Percentiles rank a stretch among this genome's conserved stretches.
phyloP scores from a whole-genome alignment of 1,284 basidiomycete species.

The Malassezia nana region DNA sequence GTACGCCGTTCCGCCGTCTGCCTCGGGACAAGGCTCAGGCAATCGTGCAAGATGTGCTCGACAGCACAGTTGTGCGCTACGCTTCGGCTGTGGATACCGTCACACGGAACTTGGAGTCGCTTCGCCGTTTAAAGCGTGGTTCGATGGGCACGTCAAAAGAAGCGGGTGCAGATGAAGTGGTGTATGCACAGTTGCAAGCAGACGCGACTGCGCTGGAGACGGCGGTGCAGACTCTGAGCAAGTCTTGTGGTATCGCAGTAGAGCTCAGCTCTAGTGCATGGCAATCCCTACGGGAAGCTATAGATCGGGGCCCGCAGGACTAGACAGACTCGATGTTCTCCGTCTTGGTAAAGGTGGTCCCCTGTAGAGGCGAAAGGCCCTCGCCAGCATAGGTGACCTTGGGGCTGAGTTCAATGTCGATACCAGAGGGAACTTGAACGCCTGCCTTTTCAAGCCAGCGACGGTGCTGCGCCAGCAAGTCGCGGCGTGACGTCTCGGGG shows the following conservation, averaged over 20 bases:
- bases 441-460: slow-evolving; percentile 74
- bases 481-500: slow-evolving; percentile 75
- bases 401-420: slow-evolving; percentile 85
- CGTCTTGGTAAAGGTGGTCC: slow-evolving; percentile 58
- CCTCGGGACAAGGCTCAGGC: not conserved
- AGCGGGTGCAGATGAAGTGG: not conserved
- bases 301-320: not conserved
- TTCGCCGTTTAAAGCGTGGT: slow-evolving; percentile 36
- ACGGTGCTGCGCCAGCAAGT: slow-evolving; percentile 79
- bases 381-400: slow-evolving; percentile 82
- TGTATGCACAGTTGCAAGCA: slow-evolving; percentile 9
- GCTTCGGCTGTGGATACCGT: slow-evolving; percentile 28
- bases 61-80: slow-evolving; percentile 22
- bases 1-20: slow-evolving; percentile 15
- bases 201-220: slow-evolving; percentile 1
- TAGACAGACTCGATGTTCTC: slow-evolving; percentile 19
- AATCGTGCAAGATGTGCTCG: slow-evolving; percentile 20
- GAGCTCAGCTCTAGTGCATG: not conserved
- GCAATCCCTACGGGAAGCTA: not conserved
- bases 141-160: slow-evolving; percentile 6
- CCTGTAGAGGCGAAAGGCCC: slow-evolving; percentile 68
- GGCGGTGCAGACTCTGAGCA: not conserved
- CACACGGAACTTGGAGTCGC: slow-evolving; percentile 37
- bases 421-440: slow-evolving; percentile 59
- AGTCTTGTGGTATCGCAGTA: not conserved